Conservation (phyloP, 2,329 filamentous ascomycete genomes). For the Ceratocystis destructans region DNA sequence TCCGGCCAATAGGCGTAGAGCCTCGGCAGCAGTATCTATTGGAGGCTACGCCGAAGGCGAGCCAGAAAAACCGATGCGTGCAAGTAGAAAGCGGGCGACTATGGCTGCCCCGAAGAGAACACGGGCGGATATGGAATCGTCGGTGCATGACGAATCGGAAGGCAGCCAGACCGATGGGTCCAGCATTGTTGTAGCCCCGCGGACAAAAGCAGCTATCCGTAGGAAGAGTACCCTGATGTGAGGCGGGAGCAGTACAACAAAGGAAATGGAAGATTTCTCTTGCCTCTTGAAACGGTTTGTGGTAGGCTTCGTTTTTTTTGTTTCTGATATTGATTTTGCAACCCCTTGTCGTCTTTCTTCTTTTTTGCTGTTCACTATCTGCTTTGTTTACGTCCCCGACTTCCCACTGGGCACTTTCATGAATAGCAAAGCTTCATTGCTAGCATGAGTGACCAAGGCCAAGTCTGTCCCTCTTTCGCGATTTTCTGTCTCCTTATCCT, state of each 20-base stretch:
- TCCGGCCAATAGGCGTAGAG: constrained; percentile 8
- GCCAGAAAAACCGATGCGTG: constrained; percentile 9
- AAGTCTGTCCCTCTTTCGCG: constrained; percentile 4
- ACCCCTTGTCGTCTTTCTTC: not conserved
- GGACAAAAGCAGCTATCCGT: constrained; percentile 12
- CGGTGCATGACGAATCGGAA: constrained; percentile 21
- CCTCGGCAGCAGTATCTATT: constrained; percentile 9
- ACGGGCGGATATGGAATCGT: constrained; percentile 19
- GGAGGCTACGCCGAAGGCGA: not conserved
- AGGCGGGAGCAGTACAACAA: not conserved
- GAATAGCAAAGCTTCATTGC: not conserved
- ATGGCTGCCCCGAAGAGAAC: constrained; percentile 15
- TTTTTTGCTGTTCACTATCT: not conserved
- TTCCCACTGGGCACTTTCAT: not conserved
- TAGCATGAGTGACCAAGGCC: not conserved
- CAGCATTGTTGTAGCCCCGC: not conserved
- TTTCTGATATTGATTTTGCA: not conserved
- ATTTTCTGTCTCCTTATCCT: not conserved
- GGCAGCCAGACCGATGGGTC: constrained; percentile 13
- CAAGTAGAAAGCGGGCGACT: constrained; percentile 13
- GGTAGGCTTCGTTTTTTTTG: constrained; percentile 3
- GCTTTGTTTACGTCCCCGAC: constrained; percentile 3
- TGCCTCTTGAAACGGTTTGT: not conserved
- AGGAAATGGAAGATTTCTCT: not conserved
- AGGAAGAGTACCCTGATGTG: constrained; percentile 19